These are phyloP conservation scores for Forsythia suspensa DNA, from an alignment of 257 asterid genomes.

Conservation along the genomic window DNA sequence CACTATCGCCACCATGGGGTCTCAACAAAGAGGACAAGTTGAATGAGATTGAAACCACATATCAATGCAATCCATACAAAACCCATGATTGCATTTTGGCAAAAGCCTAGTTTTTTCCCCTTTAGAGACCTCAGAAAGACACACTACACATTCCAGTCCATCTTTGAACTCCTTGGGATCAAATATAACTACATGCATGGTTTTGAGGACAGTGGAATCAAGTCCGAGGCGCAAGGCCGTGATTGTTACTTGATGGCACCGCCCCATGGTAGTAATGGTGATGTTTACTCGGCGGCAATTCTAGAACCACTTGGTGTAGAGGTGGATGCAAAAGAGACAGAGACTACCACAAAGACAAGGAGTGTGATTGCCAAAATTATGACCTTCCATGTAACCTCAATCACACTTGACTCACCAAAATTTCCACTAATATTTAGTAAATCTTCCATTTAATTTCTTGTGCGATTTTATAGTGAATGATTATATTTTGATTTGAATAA, in stretches of 20 bases:
- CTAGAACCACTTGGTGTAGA: constrained; percentile 77
- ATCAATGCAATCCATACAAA: no score
- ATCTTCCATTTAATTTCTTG: constrained; percentile 39
- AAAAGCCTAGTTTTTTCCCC: constrained; percentile 30
- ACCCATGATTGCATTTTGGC: no score
- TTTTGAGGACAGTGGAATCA: constrained; percentile 55
- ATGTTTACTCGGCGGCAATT: constrained; percentile 55
- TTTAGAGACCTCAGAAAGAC: constrained; percentile 58
- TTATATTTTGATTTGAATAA: no score
- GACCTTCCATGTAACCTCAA: constrained; percentile 64
- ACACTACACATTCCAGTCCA: constrained; percentile 78
- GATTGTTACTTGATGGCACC: constrained; percentile 37
- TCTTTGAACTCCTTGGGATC: constrained; percentile 46
- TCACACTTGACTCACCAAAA: constrained; percentile 35
- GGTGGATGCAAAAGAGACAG: constrained; percentile 65
- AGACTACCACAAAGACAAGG: constrained; percentile 50
- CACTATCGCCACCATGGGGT: no score
- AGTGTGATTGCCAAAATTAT: constrained; percentile 53
- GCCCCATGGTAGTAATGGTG: constrained; percentile 8
- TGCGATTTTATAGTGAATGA: not conserved
- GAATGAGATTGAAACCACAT: no score
- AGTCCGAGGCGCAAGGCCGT: constrained; percentile 48
- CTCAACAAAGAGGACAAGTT: no score
- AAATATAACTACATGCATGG: constrained; percentile 54
- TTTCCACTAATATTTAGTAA: constrained; percentile 19